Conservation (phyloP, 345 rosid species). For the Gossypium longicalyx region DNA sequence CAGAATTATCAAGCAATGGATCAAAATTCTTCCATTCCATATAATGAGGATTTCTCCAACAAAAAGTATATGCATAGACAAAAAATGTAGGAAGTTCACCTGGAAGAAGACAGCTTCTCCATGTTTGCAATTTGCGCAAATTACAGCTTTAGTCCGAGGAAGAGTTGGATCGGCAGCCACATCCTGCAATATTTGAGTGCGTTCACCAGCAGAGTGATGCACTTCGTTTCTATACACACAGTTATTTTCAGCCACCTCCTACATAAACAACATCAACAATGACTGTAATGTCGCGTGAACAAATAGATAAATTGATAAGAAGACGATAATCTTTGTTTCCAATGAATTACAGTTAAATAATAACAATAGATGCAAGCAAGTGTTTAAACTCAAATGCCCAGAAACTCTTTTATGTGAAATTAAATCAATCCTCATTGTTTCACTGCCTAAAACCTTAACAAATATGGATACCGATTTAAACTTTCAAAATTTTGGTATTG, state of each 20-base stretch:
- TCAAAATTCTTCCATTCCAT: neutral
- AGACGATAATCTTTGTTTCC: neutral
- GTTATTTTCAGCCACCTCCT: slow-evolving; percentile 55
- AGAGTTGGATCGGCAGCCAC: slow-evolving; percentile 82
- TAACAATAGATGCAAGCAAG: neutral
- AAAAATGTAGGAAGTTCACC: slow-evolving; percentile 26
- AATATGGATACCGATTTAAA: neutral
- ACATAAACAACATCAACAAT: slow-evolving; percentile 14
- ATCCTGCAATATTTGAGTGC: slow-evolving; percentile 59
- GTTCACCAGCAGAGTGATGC: slow-evolving; percentile 60
- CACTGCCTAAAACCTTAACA: neutral
- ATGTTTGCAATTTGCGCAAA: slow-evolving; percentile 44
- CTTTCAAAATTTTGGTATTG: neutral
- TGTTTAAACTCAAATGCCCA: neutral
- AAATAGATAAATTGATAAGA: neutral
- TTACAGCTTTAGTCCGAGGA: slow-evolving; percentile 65
- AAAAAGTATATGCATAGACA: neutral
- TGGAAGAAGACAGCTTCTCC: slow-evolving; percentile 74
- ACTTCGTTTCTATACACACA: slow-evolving; percentile 72
- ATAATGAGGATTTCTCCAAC: neutral
- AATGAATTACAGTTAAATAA: neutral
- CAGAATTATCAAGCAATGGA: neutral
- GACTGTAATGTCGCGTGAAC: neutral
- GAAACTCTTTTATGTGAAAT: neutral
- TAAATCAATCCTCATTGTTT: neutral